Base-by-base conservation (phyloP, 225 moss, liverwort and hornwort genomes). In the Pleurozium schreberi region DNA sequence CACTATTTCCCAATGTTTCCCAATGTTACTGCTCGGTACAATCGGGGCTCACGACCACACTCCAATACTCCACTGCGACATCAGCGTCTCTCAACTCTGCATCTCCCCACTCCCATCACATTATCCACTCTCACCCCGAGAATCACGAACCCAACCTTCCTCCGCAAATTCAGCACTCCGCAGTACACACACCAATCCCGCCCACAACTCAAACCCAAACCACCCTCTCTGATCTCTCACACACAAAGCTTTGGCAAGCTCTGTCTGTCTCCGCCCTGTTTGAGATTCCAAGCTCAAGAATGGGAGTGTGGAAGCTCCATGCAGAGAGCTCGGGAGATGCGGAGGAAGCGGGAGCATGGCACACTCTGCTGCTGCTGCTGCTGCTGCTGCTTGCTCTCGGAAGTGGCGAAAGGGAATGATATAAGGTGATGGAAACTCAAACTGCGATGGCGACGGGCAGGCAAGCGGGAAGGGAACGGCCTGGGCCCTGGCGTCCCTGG, bases 371-470 rank as follows among this genome's bases (percentile, higher is more conserved):
- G 45, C 75, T 40, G 9, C 57, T 7, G 5, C 73, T 43, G 7
- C 76, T 49, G 31, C 79, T 28, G 20, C 31, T 63, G 82, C 47
- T 49, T 66, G 34, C 62, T 40, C 83, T 47, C 38, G 36, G 62
- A 20, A 68, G 36, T 70, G 63, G 38, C 78, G 47, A 64, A 22
- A 70, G 49, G 75, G 84, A 59, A 47, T 74, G 80, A 90, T 92
- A 88, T 92, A 92, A 75, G 85, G 38, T 30, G 64, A 49, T 8
- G 60, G 47, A 45, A 82, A 86, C 92, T 90, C 90, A 86, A 92
- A 88, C 69, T 63, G 86, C 70, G 85, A 57, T 53, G 78, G 77
- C 78, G 90, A 62, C 57, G 77, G 60, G 68, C 90, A 80, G 76
- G 92, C 90, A 88, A 84, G 55, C 79, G 88, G 85, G 80, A 81